phyloP scores from a whole-genome alignment of 1,139 yeast species.

The Kurtzmaniella quercitrusa region DNA sequence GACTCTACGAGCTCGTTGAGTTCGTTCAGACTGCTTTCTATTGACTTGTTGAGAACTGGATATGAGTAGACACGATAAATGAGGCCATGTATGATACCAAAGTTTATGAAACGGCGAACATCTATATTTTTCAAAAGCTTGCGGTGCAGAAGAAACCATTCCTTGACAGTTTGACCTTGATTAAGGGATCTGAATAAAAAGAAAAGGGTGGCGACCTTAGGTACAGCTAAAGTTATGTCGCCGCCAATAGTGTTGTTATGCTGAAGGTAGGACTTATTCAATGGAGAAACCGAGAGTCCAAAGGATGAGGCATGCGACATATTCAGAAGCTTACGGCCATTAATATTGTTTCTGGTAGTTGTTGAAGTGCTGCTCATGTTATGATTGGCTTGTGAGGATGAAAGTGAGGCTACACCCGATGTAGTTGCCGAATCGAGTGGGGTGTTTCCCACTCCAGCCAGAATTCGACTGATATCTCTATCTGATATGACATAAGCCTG shows the following conservation, averaged over 20 bases:
- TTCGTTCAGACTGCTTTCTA: constrained; percentile 26
- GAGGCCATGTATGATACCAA: constrained; percentile 79
- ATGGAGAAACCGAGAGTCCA: constrained; percentile 11
- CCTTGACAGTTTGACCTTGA: constrained; percentile 73
- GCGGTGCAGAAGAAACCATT: constrained; percentile 72
- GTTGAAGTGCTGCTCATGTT: neutral
- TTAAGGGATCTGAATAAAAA: constrained; percentile 72
- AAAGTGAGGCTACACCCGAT: neutral
- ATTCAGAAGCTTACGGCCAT: constrained; percentile 3
- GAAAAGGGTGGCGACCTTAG: constrained; percentile 66
- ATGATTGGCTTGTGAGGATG: neutral
- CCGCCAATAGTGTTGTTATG: neutral
- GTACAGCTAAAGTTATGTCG: constrained; percentile 28
- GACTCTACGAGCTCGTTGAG: constrained; percentile 26
- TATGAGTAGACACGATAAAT: constrained; percentile 78
- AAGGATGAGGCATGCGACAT: constrained; percentile 1
- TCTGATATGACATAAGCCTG: constrained; percentile 66
- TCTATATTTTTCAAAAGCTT: constrained; percentile 63
- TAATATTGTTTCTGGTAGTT: neutral
- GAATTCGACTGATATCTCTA: constrained; percentile 10
- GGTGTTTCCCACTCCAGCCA: neutral
- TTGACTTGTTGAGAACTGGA: constrained; percentile 52
- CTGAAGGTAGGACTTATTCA: constrained; percentile 7
- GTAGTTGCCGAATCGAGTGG: neutral
- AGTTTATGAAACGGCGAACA: constrained; percentile 76